These are phyloP conservation scores for Metschnikowia chrysomelidarum DNA, from an alignment of 805 yeast genomes.

Conservation along the genomic window DNA sequence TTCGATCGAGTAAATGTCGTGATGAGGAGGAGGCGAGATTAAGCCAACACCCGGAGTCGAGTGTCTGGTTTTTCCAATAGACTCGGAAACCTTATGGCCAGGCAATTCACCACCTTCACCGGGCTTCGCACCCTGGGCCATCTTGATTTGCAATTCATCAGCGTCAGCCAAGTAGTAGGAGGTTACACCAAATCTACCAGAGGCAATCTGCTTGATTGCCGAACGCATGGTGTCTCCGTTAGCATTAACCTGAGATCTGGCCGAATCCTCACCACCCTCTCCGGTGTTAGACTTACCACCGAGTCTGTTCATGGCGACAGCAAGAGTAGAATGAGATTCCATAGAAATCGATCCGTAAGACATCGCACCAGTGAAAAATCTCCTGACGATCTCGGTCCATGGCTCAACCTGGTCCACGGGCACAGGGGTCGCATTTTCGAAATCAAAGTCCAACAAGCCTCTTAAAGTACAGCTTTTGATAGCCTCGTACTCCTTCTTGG, in stretches of 20 bases:
- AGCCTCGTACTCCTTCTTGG: conserved; percentile 88
- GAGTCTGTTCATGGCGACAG: conserved; percentile 96
- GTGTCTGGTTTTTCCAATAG: conserved; percentile 93
- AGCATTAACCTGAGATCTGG: conserved; percentile 72
- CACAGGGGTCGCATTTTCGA: conserved; percentile 63
- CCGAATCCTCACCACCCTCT: conserved; percentile 99
- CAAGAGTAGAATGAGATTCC: conserved; percentile 97
- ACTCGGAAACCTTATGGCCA: conserved; percentile 84
- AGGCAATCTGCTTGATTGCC: conserved; percentile 97
- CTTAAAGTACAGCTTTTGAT: conserved; percentile 90
- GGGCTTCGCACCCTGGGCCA: conserved; percentile 99
- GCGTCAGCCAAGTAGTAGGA: conserved; percentile 93
- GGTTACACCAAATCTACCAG: conserved; percentile 98
- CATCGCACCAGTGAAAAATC: conserved; percentile 99
- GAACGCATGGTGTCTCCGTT: conserved; percentile 98
- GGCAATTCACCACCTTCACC: conserved; percentile 99
- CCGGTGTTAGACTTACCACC: conserved; percentile 99
- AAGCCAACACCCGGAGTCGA: conserved; percentile 96
- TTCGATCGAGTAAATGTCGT: conserved; percentile 96
- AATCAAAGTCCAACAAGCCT: conserved; percentile 91
- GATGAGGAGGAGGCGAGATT: conserved; percentile 98
- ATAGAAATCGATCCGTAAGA: conserved; percentile 97
- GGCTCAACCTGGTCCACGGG: conserved; percentile 99
- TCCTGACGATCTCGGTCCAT: conserved; percentile 97
- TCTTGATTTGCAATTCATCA: conserved; percentile 94